Base-by-base conservation (phyloP, 345 rosid genomes). In the Mallotus nudiflorus region DNA sequence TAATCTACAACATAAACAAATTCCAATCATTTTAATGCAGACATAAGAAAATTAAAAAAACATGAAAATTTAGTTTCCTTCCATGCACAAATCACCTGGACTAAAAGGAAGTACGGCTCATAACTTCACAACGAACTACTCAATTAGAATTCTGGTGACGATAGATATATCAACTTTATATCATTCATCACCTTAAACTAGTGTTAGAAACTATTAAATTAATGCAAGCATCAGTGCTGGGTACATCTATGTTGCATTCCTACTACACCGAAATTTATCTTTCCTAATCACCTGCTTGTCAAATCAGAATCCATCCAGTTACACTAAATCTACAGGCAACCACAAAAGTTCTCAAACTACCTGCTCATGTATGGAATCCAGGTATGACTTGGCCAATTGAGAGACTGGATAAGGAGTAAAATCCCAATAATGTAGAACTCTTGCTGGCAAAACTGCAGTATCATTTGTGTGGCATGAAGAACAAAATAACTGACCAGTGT, bases 391-490 rank as follows among this genome's bases (percentile, higher is more conserved):
- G 40, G 99, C 94, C 85, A 92, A 64, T 63, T 92, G 97, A 69
- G 96, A 87, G 78, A 93, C 91, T 55, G 96, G 87, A 82, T 91
- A 88, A 53, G 37, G 82, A 52, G 75, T 82, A 79, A 95, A 92
- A 83, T 95, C 98, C 98, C 99, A 95, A 67, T 83, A 80, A 81
- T 95, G 99, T 80, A 95, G 71, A 49, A 89, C 98, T 85, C 87
- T 88, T 12, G 96, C 94, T 37, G 99, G 99, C 75, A 95, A 76
- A 72, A 92, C 91, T 64, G 96, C 91, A 65, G 84, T 80, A 50
- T 92, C 97, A 83, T 87, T 89, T 72, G 89, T 78, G 75, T 95
- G 98, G 80, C 99, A 95, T 35, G 91, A 79, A 71, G 92, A 90
- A 78, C 99, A 95, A 78, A 86, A 95, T 74, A 92, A 72, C 33